Conservation (phyloP, 164 flowering plant species). For the Macadamia integrifolia region DNA sequence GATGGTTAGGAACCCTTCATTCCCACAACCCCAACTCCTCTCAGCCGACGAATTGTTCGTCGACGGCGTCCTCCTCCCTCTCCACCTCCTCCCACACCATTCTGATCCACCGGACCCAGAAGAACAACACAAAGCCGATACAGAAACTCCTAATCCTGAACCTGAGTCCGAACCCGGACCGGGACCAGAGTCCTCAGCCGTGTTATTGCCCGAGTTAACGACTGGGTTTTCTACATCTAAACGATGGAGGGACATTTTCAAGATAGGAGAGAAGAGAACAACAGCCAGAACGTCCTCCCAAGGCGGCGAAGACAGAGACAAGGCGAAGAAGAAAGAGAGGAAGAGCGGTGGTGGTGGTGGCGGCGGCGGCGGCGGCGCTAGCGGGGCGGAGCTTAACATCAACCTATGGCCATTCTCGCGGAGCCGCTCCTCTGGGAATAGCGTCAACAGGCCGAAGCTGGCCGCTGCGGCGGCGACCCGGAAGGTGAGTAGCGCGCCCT, state of each 20-base stretch:
- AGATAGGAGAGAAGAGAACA: conserved; percentile 28
- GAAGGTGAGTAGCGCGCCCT: conserved; percentile 91
- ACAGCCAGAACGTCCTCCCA: background rate
- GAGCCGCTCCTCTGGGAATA: conserved; percentile 80
- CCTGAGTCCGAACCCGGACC: conserved; percentile 6
- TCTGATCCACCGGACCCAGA: conserved; percentile 7
- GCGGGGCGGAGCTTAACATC: conserved; percentile 63
- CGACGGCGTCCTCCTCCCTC: conserved; percentile 79
- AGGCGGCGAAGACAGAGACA: conserved; percentile 28
- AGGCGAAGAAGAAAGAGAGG: conserved; percentile 33
- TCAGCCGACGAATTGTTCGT: conserved; percentile 82
- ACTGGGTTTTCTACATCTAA: conserved; percentile 36
- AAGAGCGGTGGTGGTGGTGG: conserved; percentile 17
- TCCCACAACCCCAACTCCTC: conserved; percentile 43
- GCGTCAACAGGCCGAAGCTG: conserved; percentile 36
- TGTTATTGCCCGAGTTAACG: conserved; percentile 19
- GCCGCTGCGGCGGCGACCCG: conserved; percentile 27
- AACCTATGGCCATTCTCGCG: conserved; percentile 92
- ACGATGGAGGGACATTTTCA: conserved; percentile 72
- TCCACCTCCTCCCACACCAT: conserved; percentile 33
- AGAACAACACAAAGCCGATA: conserved; percentile 9
- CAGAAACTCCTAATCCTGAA: background rate
- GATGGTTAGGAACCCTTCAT: conserved; percentile 12
- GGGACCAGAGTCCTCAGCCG: background rate
- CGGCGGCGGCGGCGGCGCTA: conserved; percentile 14